phyloP scores from a whole-genome alignment of 768 basidiomycete genomes.

The Rhodotorula diobovata region DNA sequence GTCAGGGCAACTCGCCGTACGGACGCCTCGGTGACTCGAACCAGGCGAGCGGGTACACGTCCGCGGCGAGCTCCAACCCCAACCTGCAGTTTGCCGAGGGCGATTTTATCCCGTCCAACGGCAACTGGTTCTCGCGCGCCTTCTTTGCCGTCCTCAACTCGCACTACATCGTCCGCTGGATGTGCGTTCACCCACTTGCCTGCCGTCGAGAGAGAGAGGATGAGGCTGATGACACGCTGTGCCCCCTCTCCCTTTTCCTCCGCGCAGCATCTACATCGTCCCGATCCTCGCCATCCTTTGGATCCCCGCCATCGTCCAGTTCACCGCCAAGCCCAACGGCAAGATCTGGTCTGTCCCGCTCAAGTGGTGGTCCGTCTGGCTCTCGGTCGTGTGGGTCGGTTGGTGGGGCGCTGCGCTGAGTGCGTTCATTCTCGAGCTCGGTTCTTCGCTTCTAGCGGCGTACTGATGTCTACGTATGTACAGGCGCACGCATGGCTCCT shows the following conservation, averaged over 20 bases:
- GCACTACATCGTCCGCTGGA: constrained; percentile 48
- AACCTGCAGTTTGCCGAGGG: constrained; percentile 38
- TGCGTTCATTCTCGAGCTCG: constrained; percentile 32
- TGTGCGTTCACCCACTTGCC: constrained; percentile 33
- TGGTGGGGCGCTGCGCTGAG: constrained; percentile 76
- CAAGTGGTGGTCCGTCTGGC: constrained; percentile 56
- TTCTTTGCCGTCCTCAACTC: constrained; percentile 32
- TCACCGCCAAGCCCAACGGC: constrained; percentile 56
- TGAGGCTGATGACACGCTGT: constrained; percentile 38
- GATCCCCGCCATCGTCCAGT: constrained; percentile 68
- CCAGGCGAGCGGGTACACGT: constrained; percentile 14
- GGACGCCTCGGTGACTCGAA: constrained; percentile 17
- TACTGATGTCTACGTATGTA: constrained; percentile 38
- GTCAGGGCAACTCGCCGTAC: constrained; percentile 20
- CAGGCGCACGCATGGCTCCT: constrained; percentile 57
- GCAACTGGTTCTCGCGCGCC: constrained; percentile 28
- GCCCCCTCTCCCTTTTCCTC: constrained; percentile 44
- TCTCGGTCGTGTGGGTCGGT: constrained; percentile 72
- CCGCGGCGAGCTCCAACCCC: constrained; percentile 24
- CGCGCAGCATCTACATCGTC: constrained; percentile 56
- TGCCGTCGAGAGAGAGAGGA: not conserved
- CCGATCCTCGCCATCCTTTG: constrained; percentile 62
- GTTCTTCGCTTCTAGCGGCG: constrained; percentile 54
- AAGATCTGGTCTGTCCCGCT: constrained; percentile 52
- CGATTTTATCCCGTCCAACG: constrained; percentile 21